A percentile compares a stretch with the other conserved stretches of the same genome.
Conservation (phyloP, 2,329 filamentous ascomycete genomes). For the Aspergillus floridensis region DNA sequence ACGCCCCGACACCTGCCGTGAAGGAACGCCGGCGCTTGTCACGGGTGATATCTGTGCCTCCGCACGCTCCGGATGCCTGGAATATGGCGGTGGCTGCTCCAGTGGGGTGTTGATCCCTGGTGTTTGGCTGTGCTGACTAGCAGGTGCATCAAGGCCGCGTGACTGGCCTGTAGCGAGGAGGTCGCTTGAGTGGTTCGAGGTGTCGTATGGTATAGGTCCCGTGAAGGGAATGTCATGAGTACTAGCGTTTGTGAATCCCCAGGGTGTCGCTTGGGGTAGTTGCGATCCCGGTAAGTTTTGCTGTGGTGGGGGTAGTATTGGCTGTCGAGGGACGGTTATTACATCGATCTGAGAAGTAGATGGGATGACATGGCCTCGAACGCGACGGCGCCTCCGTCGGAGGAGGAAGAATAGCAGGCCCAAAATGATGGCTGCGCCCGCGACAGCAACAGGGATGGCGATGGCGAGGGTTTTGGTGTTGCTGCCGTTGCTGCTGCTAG, state of each 20-base stretch:
- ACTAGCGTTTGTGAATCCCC: not conserved
- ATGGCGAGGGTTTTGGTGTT: constrained; percentile 23
- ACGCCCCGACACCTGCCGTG: constrained; percentile 8
- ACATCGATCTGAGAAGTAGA: constrained; percentile 6
- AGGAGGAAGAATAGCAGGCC: constrained; percentile 27
- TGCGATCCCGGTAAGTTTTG: constrained; percentile 4
- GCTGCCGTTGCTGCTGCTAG: not conserved
- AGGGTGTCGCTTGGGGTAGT: not conserved
- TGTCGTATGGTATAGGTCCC: constrained; percentile 2
- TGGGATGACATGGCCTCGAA: constrained; percentile 1
- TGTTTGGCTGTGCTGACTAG: not conserved
- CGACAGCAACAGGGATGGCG: constrained; percentile 32
- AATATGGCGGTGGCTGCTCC: not conserved
- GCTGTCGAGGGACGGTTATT: constrained; percentile 3
- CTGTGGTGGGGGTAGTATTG: not conserved
- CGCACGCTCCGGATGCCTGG: not conserved
- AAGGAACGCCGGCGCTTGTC: not conserved
- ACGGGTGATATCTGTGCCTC: not conserved
- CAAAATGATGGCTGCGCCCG: constrained; percentile 26
- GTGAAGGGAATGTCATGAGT: constrained; percentile 7
- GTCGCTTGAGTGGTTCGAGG: not conserved
- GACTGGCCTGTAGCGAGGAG: not conserved
- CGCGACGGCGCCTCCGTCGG: constrained; percentile 21
- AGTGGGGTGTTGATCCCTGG: not conserved
- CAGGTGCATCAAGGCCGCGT: not conserved